phyloP scores from a whole-genome alignment of 1,139 yeast species.

The Yamadazyma atmosphaerica region DNA sequence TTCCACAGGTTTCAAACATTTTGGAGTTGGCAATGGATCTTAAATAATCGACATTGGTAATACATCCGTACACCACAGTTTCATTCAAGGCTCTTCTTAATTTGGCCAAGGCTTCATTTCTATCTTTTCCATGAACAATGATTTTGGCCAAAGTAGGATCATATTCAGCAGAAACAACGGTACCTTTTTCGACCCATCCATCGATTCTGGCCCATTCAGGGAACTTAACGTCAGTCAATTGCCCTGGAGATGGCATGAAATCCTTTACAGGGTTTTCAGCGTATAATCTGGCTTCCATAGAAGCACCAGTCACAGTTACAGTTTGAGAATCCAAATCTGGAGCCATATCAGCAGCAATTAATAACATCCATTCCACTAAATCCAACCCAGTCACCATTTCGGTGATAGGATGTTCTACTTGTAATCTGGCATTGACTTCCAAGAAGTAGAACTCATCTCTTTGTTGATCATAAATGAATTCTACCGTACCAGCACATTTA shows the following conservation, averaged over 20 bases:
- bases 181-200: conserved; percentile 90
- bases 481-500: conserved; percentile 97
- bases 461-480: conserved; percentile 82
- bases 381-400: conserved; percentile 94
- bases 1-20: conserved; percentile 81
- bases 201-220: conserved; percentile 92
- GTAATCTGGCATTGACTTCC: conserved; percentile 95
- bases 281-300: conserved; percentile 94
- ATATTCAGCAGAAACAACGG: conserved; percentile 87
- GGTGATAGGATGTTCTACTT: conserved; percentile 97
- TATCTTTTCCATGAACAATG: conserved; percentile 87
- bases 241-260: conserved; percentile 96
- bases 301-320: conserved; percentile 72
- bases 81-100: conserved; percentile 80
- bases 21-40: conserved; percentile 79
- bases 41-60: conserved; percentile 86
- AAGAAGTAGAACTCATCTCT: conserved; percentile 90
- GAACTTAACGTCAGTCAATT: conserved; percentile 77
- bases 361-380: conserved; percentile 94
- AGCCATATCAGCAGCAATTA: conserved; percentile 85
- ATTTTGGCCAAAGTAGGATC: conserved; percentile 97
- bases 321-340: conserved; percentile 63
- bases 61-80: conserved; percentile 85
- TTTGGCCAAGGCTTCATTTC: conserved; percentile 78
- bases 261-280: conserved; percentile 97